phyloP scores from a whole-genome alignment of 768 basidiomycete genomes.

The Hericium alpestre region DNA sequence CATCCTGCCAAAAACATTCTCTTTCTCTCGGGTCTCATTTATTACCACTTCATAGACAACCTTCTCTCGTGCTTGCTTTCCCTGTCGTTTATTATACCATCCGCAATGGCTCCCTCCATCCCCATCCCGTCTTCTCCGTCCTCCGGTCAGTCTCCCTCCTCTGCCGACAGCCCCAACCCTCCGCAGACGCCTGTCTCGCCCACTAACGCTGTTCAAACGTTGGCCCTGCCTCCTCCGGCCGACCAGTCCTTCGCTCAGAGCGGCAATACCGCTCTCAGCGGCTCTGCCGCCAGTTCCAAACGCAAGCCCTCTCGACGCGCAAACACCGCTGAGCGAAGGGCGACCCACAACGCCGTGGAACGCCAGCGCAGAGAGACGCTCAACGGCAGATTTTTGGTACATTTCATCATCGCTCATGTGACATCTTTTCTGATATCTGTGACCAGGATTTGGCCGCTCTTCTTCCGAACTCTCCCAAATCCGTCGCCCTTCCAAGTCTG shows the following conservation, averaged over 20 bases:
- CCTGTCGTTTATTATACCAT: constrained; percentile 15
- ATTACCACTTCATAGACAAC: not conserved
- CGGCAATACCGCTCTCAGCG: constrained; percentile 12
- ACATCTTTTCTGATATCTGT: constrained; percentile 8
- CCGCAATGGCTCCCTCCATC: constrained; percentile 29
- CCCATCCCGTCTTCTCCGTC: constrained; percentile 29
- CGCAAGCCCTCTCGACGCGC: constrained; percentile 82
- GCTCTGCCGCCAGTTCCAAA: constrained; percentile 36
- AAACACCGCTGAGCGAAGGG: constrained; percentile 92
- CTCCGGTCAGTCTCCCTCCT: constrained; percentile 24
- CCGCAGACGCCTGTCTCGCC: constrained; percentile 42
- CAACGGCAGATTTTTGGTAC: constrained; percentile 82
- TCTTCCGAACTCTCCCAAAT: constrained; percentile 86
- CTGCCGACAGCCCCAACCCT: constrained; percentile 32
- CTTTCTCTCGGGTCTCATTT: constrained; percentile 16
- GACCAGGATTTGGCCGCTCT: constrained; percentile 82
- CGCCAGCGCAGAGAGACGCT: constrained; percentile 86
- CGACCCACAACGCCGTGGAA: constrained; percentile 96
- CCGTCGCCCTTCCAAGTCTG: constrained; percentile 90
- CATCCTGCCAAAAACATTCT: constrained; percentile 17
- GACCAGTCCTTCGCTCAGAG: constrained; percentile 17
- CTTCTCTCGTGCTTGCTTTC: not conserved
- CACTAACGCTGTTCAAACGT: constrained; percentile 23
- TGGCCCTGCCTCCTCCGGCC: constrained; percentile 22
- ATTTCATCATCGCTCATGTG: constrained; percentile 18